Percentiles rank a stretch among this genome's conserved stretches.
Evolutionary conservation across 345 rosid species (phyloP).

Genomic region (Eucalyptus melliodora): DNA sequence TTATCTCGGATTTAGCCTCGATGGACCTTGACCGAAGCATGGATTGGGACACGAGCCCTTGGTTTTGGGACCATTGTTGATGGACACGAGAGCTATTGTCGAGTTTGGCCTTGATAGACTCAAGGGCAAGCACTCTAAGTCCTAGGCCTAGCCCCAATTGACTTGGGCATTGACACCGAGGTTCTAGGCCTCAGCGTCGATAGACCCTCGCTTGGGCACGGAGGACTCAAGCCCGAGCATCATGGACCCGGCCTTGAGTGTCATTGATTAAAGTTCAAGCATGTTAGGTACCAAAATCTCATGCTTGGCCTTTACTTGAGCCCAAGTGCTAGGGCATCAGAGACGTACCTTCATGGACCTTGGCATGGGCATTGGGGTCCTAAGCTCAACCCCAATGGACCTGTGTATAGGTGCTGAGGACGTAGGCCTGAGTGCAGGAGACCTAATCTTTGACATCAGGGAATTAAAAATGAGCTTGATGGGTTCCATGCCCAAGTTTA

Average conservation of each 20-base stretch:
- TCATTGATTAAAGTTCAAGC: not conserved
- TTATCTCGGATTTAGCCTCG: accelerated
- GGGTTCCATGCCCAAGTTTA: not conserved
- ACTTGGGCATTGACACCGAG: accelerated
- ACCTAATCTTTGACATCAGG: accelerated
- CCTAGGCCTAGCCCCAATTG: not conserved
- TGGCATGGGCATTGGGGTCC: not conserved
- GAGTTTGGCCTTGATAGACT: accelerated
- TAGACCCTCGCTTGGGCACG: not conserved
- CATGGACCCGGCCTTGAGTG: not conserved
- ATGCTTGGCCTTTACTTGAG: no score
- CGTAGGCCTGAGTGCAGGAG: accelerated
- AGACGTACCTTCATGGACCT: accelerated
- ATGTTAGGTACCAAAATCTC: no score
- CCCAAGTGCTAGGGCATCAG: no score
- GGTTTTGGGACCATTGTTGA: not conserved
- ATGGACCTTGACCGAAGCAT: not conserved
- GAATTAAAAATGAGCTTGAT: not conserved
- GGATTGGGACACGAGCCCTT: no score
- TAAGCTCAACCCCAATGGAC: accelerated
- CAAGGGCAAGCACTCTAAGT: accelerated
- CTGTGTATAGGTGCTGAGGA: accelerated
- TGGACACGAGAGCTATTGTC: accelerated
- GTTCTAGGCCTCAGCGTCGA: accelerated
- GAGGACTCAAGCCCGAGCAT: not conserved